Evolutionary conservation across 768 basidiomycete genomes (phyloP), one percentile per base, ranked within the genome.

Genomic region (Mycena latifolia): DNA sequence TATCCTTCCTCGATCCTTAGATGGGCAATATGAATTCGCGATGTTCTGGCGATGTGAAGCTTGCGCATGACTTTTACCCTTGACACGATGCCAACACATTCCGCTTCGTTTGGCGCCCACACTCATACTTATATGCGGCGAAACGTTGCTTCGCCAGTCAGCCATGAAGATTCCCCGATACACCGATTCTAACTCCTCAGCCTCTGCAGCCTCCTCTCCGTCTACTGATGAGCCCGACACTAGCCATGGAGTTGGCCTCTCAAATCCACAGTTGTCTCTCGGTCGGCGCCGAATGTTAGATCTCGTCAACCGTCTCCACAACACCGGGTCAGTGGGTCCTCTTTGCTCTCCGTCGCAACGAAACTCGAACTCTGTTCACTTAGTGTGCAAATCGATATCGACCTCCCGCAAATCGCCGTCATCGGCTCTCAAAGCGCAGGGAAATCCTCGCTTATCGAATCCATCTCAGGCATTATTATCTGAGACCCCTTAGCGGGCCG

Each of bases 371-470:
- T 14, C 47, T 10, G n/a, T 1, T 39, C 27, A 0, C 48, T 6
- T n/a, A 92, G 92, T 0, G 89, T 90, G 0, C 86, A 92, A 65
- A 79, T 84, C 17, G 89, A 93, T 56, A 86, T 94, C 14, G 90
- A 92, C 69, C 77, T 93, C 0, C 92, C 92, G 0, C 86, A 88
- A 66, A 92, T 93, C 33, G 89, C 87, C 0, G 92, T 92, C 46
- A 85, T 92, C 20, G 92, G 92, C 0, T 84, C 82, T 2, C 92
- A 93, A 67, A 90, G 88, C 47, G 90, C 89, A 0, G 92, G 92
- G 0, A 93, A 93, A 70, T 92, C 90, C 0, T 93, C 92, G 0
- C 81, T 93, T 5, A 92, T 93, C 14, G 92, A 93, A 69, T 85
- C 89, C 0, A 92, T 93, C 48, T 91, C 90, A 0, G 90, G 91